Conservation (phyloP, 2,329 filamentous ascomycete species). For the Aspergillus udagawae region DNA sequence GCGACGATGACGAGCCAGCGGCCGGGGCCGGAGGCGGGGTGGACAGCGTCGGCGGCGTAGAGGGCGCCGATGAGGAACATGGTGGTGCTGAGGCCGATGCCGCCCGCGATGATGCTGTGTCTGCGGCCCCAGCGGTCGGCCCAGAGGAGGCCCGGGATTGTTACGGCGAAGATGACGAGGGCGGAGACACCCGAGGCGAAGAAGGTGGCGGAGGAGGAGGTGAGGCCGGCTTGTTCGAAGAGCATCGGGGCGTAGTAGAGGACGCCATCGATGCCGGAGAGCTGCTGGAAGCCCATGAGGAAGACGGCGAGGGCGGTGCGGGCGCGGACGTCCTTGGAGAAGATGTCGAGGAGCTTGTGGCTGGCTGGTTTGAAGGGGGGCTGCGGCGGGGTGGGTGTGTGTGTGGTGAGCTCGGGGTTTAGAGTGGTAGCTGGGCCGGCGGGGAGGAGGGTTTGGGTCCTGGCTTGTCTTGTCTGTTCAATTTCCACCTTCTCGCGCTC, state of each 20-base stretch:
- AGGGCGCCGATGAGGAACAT: conserved; percentile 34
- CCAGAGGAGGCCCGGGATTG: conserved; percentile 53
- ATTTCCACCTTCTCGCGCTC: conserved; percentile 50
- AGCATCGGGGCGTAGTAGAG: conserved; percentile 56
- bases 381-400: not conserved
- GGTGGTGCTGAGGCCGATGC: conserved; percentile 44
- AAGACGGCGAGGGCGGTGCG: conserved; percentile 53
- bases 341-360: conserved; percentile 28
- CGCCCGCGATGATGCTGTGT: conserved; percentile 52
- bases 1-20: conserved; percentile 29
- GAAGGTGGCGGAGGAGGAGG: conserved; percentile 52
- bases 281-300: conserved; percentile 56
- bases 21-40: conserved; percentile 23
- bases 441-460: conserved; percentile 1
- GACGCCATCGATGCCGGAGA: conserved; percentile 61
- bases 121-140: conserved; percentile 57
- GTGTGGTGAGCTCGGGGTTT: not conserved
- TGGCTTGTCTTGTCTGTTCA: conserved; percentile 16
- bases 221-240: conserved; percentile 57
- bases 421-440: not conserved
- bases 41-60: conserved; percentile 29
- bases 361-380: conserved; percentile 7
- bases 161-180: conserved; percentile 55
- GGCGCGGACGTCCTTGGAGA: conserved; percentile 42
- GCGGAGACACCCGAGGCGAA: conserved; percentile 60